Conservation (phyloP, 441 rosid genomes). For the Erodium texanum region DNA sequence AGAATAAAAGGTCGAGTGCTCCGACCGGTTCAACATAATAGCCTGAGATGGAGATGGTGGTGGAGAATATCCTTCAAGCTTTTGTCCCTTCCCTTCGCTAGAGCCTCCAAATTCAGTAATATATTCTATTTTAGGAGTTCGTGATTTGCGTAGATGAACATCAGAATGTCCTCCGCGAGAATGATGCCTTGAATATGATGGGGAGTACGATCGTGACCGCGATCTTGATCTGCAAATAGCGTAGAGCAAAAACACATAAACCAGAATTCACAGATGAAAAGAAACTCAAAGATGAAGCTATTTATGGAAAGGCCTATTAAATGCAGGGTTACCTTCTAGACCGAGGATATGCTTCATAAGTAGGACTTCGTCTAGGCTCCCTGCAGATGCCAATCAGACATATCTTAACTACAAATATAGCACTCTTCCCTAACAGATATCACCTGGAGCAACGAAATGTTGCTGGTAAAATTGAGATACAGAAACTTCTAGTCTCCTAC, state of each 20-base stretch:
- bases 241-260: not conserved
- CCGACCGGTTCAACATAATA: slow-evolving; percentile 83
- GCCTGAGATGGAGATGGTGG: slow-evolving; percentile 66
- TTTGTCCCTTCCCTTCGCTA: slow-evolving; percentile 49
- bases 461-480: not conserved
- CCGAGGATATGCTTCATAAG: slow-evolving; percentile 88
- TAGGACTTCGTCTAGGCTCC: slow-evolving; percentile 77
- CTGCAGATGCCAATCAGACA: slow-evolving; percentile 16
- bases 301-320: not conserved
- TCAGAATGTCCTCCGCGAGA: slow-evolving; percentile 50
- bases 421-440: not conserved
- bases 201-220: slow-evolving; percentile 75
- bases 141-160: slow-evolving; percentile 46
- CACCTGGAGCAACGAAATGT: not conserved
- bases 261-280: not conserved
- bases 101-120: slow-evolving; percentile 92
- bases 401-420: slow-evolving; percentile 17
- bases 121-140: slow-evolving; percentile 69
- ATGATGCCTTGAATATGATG: slow-evolving; percentile 56
- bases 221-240: slow-evolving; percentile 51
- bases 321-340: slow-evolving; percentile 48
- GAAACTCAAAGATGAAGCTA: not conserved
- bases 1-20: slow-evolving; percentile 94
- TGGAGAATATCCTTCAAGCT: slow-evolving; percentile 77
- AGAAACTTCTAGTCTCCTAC: slow-evolving; percentile 27